A percentile compares a stretch with the other conserved stretches of the same genome.
These are phyloP conservation scores for thale cress (Arabidopsis thaliana) DNA, from an alignment of 345 rosid genomes.

Conservation along the genomic window DNA sequence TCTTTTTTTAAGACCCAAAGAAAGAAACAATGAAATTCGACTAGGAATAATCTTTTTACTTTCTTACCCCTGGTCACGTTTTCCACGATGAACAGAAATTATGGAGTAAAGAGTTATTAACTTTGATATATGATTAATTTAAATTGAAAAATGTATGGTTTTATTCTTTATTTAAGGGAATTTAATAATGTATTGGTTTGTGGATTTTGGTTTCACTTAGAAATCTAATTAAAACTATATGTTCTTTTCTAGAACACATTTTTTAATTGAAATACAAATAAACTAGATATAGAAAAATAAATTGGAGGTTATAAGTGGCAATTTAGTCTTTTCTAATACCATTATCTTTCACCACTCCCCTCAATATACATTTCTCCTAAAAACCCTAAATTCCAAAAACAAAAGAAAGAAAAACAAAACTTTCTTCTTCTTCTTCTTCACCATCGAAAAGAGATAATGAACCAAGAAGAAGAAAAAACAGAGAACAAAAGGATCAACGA, in stretches of 20 bases:
- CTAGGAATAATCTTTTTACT: background rate
- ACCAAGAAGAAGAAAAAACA: slow-evolving; percentile 23
- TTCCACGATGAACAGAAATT: background rate
- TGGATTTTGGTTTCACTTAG: too few species aligned
- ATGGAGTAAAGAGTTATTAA: background rate
- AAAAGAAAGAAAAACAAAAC: background rate
- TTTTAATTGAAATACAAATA: too few species aligned
- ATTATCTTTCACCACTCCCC: too few species aligned
- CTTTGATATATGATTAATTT: too few species aligned
- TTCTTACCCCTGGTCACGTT: slow-evolving; percentile 23
- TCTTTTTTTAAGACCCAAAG: too few species aligned
- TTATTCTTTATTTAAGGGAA: too few species aligned
- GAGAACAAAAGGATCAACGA: slow-evolving; percentile 33
- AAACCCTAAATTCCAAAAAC: background rate
- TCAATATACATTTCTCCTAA: background rate
- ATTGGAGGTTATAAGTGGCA: background rate
- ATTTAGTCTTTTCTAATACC: background rate
- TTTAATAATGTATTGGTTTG: too few species aligned
- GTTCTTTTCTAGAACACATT: too few species aligned
- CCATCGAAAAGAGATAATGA: slow-evolving; percentile 19
- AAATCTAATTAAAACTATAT: too few species aligned
- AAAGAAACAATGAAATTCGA: too few species aligned
- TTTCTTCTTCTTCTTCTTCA: background rate
- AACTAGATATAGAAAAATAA: too few species aligned
- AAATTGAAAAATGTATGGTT: too few species aligned